Percentiles rank a stretch among this genome's conserved stretches.
Evolutionary conservation across 768 basidiomycete genomes (phyloP).

Genomic region (Symmetrospora coprosmae): DNA sequence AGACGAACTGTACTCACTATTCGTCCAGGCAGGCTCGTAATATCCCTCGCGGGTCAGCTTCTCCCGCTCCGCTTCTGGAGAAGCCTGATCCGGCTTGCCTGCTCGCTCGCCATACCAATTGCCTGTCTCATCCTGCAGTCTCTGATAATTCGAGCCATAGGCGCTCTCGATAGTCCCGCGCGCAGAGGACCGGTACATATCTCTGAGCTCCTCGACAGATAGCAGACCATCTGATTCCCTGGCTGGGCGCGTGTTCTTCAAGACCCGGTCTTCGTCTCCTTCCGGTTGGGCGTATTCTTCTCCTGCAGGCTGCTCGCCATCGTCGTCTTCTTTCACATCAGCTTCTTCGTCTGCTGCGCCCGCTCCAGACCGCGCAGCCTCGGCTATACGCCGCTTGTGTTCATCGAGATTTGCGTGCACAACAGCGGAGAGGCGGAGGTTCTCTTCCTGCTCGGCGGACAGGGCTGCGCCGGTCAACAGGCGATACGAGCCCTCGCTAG

Average conservation of each 20-base stretch:
- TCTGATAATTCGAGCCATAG: neutral
- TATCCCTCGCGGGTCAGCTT: constrained; percentile 6
- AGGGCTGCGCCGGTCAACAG: constrained; percentile 1
- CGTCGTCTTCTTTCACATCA: constrained; percentile 22
- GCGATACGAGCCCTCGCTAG: constrained; percentile 19
- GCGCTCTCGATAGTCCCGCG: neutral
- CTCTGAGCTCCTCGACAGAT: constrained; percentile 8
- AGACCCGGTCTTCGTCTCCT: constrained; percentile 19
- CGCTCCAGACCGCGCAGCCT: neutral
- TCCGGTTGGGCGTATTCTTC: constrained; percentile 18
- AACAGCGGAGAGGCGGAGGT: neutral
- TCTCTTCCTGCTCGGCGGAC: neutral
- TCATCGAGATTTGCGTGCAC: constrained; percentile 2
- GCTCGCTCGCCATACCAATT: neutral
- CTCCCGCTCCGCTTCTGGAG: neutral
- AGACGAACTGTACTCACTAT: neutral
- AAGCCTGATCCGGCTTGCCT: neutral
- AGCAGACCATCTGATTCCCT: constrained; percentile 17
- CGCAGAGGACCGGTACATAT: neutral
- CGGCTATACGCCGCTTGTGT: neutral
- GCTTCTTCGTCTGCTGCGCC: neutral
- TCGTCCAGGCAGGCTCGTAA: constrained; percentile 20
- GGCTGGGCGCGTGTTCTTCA: constrained; percentile 18
- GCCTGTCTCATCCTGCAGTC: neutral
- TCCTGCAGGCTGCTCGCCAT: constrained; percentile 4